Percentiles rank a stretch among this genome's conserved stretches.
phyloP scores from a whole-genome alignment of 176 grass and related monocot species.

The Lolium perenne region DNA sequence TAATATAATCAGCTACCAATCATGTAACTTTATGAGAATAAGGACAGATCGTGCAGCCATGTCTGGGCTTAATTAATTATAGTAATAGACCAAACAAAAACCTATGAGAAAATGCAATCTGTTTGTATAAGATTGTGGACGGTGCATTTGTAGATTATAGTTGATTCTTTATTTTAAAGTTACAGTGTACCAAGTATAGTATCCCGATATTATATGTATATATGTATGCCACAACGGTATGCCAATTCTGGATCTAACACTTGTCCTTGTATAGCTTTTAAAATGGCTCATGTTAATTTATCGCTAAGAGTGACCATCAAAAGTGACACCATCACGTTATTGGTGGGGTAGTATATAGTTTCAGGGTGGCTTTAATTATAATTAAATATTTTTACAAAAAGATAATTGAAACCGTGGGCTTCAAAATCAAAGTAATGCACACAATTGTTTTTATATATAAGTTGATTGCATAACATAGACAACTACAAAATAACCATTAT shows the following conservation, averaged over 20 bases:
- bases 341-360: neutral
- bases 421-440: no score
- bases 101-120: conserved; percentile 26
- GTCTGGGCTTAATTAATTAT: conserved; percentile 39
- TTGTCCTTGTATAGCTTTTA: neutral
- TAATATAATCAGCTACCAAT: conserved; percentile 46
- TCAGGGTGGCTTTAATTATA: neutral
- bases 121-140: conserved; percentile 5
- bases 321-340: neutral
- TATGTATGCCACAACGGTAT: neutral
- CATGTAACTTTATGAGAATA: conserved; percentile 54
- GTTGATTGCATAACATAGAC: no score
- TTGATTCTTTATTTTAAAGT: neutral
- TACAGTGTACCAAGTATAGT: conserved; percentile 9
- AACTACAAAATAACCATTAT: no score
- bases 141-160: neutral
- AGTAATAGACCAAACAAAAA: conserved; percentile 18
- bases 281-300: conserved; percentile 6
- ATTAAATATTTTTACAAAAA: neutral
- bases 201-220: conserved; percentile 15
- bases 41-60: conserved; percentile 45
- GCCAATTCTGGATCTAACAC: neutral
- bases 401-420: no score
- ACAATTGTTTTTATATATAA: no score
- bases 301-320: neutral